Percentiles rank a stretch among this genome's conserved stretches.
phyloP scores from a whole-genome alignment of 371 early-diverging fungal species.

The Basidiobolus meristosporus region DNA sequence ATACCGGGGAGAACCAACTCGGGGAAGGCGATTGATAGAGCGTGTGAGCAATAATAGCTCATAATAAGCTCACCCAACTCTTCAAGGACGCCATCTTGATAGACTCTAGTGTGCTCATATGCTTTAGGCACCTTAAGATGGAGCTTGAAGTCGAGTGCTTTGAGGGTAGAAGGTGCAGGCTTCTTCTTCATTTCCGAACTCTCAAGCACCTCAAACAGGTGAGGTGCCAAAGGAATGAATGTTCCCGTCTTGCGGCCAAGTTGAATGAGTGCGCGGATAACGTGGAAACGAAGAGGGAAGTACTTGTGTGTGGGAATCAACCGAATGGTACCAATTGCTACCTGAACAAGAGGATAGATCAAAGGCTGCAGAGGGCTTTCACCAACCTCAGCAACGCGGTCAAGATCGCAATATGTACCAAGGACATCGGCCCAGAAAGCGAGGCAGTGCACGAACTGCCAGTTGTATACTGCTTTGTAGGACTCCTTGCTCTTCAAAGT shows the following conservation, averaged over 20 bases:
- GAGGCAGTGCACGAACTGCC: slow-evolving; percentile 83
- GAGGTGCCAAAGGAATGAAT: slow-evolving; percentile 71
- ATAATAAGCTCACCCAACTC: slow-evolving; percentile 44
- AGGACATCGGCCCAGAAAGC: slow-evolving; percentile 75
- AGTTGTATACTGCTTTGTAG: slow-evolving; percentile 74
- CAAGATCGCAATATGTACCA: slow-evolving; percentile 32
- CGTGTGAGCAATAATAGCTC: slow-evolving; percentile 44
- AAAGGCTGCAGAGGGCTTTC: slow-evolving; percentile 46
- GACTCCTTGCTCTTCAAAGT: slow-evolving; percentile 59
- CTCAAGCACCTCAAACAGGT: slow-evolving; percentile 47
- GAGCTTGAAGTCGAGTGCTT: slow-evolving; percentile 60
- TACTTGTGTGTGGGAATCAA: slow-evolving; percentile 73
- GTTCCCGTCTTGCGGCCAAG: slow-evolving; percentile 44
- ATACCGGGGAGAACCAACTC: slow-evolving; percentile 64
- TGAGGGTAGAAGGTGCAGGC: slow-evolving; percentile 45
- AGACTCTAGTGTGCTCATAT: slow-evolving; percentile 61
- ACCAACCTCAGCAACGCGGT: slow-evolving; percentile 10
- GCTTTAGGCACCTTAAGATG: slow-evolving; percentile 55
- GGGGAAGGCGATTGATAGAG: slow-evolving; percentile 69
- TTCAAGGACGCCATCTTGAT: slow-evolving; percentile 31
- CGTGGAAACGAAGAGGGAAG: slow-evolving; percentile 81
- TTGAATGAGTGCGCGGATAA: slow-evolving; percentile 44
- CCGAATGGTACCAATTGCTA: slow-evolving; percentile 57
- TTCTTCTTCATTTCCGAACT: slow-evolving; percentile 26
- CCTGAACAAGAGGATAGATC: slow-evolving; percentile 81